Base-by-base conservation (phyloP, 306 rosid genomes). In the Pyrus pyrifolia region DNA sequence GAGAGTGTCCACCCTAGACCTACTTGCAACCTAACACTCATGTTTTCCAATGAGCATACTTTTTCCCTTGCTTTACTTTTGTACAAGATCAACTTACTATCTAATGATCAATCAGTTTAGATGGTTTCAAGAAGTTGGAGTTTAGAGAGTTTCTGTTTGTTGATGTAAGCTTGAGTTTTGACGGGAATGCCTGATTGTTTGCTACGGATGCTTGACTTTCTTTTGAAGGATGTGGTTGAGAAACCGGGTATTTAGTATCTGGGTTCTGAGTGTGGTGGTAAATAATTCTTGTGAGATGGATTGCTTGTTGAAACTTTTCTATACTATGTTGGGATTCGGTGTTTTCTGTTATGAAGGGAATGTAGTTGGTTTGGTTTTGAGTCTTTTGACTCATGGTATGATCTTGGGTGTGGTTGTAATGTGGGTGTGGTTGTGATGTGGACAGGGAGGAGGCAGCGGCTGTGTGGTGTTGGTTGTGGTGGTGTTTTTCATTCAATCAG, bases 391-490 rank as follows among this genome's bases (percentile, higher is more conserved):
- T 78, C 89, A 80, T 91, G 93, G 96, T 85, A 68, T 76, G 96
- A 94, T 84, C 44, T 84, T 92, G 90, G 97, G 88, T 87, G 86
- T 89, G 90, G 95, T 90, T 95, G 95, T 94, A 83, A 87, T 94
- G 85, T 90, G 93, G 96, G 78, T 88, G 88, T 90, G 94, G 96
- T 90, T 95, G 92, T 92, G 81, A 88, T 96, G 88, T 96, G 99
- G 98, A 91, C 99, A 92, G 99, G 99, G 86, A 87, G 97, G 87
- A 88, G 86, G 78, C 92, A 70, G 90, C 83, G 72, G 85, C 88
- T 4, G 86, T 84, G 87, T 83, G 80, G 83, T 86, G 93, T 86
- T 87, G 81, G 88, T 85, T 86, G 91, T 92, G 89, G 82, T 81
- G 78, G 85, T 82, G 86, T 76, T 84, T 76, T 81, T 85, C 66